These are phyloP conservation scores for Globisporangium sylvaticum DNA, from an alignment of 352 stramenopile genomes.

Conservation along the genomic window DNA sequence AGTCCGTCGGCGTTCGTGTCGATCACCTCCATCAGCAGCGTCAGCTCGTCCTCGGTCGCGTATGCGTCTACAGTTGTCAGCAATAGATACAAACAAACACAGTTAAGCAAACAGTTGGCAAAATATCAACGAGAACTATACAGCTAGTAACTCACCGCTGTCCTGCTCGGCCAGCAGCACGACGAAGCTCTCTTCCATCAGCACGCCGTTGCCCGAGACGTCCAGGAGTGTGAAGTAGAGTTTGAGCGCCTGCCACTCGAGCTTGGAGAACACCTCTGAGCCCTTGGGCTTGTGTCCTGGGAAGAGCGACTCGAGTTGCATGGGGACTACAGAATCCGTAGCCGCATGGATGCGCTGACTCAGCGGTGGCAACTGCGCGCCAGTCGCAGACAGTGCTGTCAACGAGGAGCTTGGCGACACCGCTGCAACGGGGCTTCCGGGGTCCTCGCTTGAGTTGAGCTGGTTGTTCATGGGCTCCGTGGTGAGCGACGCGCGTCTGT, in stretches of 20 bases:
- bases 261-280: constrained; percentile 50
- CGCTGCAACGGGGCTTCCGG: constrained; percentile 2
- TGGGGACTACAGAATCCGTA: neutral
- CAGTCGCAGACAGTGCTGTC: neutral
- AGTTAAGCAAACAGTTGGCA: neutral
- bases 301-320: constrained; percentile 2
- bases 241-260: constrained; percentile 74
- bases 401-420: constrained; percentile 2
- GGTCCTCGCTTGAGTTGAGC: constrained; percentile 11
- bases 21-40: constrained; percentile 73
- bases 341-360: neutral
- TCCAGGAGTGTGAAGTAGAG: constrained; percentile 72
- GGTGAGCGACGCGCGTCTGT: constrained; percentile 10
- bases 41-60: constrained; percentile 76
- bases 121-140: neutral
- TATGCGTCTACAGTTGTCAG: constrained; percentile 54
- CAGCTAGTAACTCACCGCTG: constrained; percentile 39
- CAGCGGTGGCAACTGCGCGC: neutral
- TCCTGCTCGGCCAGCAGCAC: constrained; percentile 79
- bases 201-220: constrained; percentile 56
- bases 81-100: neutral
- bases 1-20: constrained; percentile 74
- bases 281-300: constrained; percentile 24
- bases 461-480: constrained; percentile 14
- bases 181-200: constrained; percentile 81